Evolutionary conservation across 2,329 filamentous ascomycete genomes (phyloP), one percentile per base, ranked within the genome.

Genomic region (Annulohypoxylon truncatum): DNA sequence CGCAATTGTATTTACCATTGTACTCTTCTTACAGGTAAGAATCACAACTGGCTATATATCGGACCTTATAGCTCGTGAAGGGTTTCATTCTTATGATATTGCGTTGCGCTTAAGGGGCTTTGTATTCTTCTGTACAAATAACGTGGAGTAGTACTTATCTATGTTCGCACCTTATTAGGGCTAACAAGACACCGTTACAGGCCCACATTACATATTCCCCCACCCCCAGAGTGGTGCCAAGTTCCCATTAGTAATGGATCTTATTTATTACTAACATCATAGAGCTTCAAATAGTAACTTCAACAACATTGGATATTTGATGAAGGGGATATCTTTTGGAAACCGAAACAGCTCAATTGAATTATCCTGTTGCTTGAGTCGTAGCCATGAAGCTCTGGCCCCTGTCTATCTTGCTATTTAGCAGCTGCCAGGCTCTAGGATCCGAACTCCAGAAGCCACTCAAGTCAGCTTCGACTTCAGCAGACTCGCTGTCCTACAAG

Each of bases 361-460:
- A 9, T 9, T 52, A 20, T 46, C 15, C 22, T 6, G 10, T 29
- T 57, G 4, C n/a, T 61, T 50, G 35, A 38, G 20, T 51, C 13
- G n/a, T 40, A 7, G 33, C 13, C 20, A 72, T 72, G 70, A 71
- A 61, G 67, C 42, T 69, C 24, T 56, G 53, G 4, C 33, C 55
- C 10, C 46, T 72, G 24, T 38, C 58, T 2, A 18, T 31, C 22
- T 24, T 58, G 9, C 61, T 72, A 10, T 64, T 68, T 10, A 31
- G 66, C 29, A 67, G 61, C 33, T 57, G 57, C 20, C 22, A 9
- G 60, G 70, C 63, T 61, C 58, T 64, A 15, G 54, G 50, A 33
- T 59, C 57, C 24, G 61, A 70, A 29, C 51, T 57, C 10, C 69
- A 71, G 15, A 61, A 71, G 33, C 65, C 61, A 18, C 38, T 72